Conservation (phyloP, 1,139 yeast species). For the Yamadazyma dendronema region DNA sequence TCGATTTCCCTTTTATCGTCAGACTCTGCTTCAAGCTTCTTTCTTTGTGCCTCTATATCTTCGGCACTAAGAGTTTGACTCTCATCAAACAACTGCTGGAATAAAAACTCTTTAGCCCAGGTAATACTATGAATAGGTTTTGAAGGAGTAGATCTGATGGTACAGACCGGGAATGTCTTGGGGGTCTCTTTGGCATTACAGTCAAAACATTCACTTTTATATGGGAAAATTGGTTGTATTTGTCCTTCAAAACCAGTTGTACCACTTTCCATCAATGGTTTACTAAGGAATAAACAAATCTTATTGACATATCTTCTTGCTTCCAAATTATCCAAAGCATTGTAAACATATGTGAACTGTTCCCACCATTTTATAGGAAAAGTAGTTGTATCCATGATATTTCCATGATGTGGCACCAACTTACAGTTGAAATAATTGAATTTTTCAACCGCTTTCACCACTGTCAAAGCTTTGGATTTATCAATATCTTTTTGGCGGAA, state of each 20-base stretch:
- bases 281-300: slow-evolving; percentile 69
- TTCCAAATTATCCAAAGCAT: slow-evolving; percentile 90
- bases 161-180: slow-evolving; percentile 91
- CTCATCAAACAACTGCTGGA: slow-evolving; percentile 75
- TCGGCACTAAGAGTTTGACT: slow-evolving; percentile 27
- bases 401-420: slow-evolving; percentile 80
- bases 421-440: slow-evolving; percentile 72
- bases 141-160: slow-evolving; percentile 94
- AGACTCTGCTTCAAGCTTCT: slow-evolving; percentile 47
- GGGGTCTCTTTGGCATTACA: slow-evolving; percentile 88
- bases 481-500: slow-evolving; percentile 86
- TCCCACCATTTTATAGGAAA: slow-evolving; percentile 83
- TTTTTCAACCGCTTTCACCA: slow-evolving; percentile 73
- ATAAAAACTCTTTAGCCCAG: slow-evolving; percentile 94
- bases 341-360: slow-evolving; percentile 75
- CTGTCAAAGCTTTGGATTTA: slow-evolving; percentile 78
- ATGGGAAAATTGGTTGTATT: slow-evolving; percentile 85
- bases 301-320: slow-evolving; percentile 89
- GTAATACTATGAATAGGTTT: slow-evolving; percentile 95
- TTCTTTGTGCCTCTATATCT: slow-evolving; percentile 27
- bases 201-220: slow-evolving; percentile 86
- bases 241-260: slow-evolving; percentile 95
- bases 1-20: slow-evolving; percentile 66
- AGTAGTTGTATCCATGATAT: slow-evolving; percentile 71
- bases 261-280: slow-evolving; percentile 88